Base-by-base conservation (phyloP, 2,329 filamentous ascomycete species). In the Pseudocercospora eumusae region DNA sequence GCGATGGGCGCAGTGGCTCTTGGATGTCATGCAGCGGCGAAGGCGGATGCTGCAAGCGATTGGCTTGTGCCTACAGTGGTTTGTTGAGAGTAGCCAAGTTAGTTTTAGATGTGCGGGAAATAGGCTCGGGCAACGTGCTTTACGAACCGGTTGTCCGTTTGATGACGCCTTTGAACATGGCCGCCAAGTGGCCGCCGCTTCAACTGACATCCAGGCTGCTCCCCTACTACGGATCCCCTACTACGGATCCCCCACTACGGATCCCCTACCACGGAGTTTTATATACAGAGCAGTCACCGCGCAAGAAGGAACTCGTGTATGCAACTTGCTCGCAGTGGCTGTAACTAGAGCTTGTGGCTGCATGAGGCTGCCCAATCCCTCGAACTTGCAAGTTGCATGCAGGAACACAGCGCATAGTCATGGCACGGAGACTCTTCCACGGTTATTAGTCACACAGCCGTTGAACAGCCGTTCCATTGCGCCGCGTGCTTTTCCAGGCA, bases 331-430 rank as follows among this genome's bases (percentile, higher is more conserved):
- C n/a, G n/a, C n/a, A 54, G 50, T 54, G 21, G 8, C 50, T 21
- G 31, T 36, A 28, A 10, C 50, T 33, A 25, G 21, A 28, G 25
- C 47, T 33, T 56, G n/a, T 42, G 36, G 31, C 50, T 54, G 50
- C 50, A 54, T 56, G 25, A 42, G 31, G 53, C 31, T 56, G n/a
- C 31, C 36, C 31, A 36, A 42, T 56, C 31, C 20, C 31, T 42
- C 25, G 10, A n/a, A n/a, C n/a, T n/a, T n/a, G n/a, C n/a, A 15
- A n/a, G 25, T 21, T 25, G 53, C 53, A 56, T 56, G 53, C 53
- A 56, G 53, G 53, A 56, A 56, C 53, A 56, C n/a, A 25, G 31
- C 47, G 21, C 23, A 5, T 7, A n/a, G 21, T 25, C 23, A 23
- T 11, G 47, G 28, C 20, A 56, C 53, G 20, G 53, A 18, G 6